These are phyloP conservation scores for Margaritispora aquatica DNA, from an alignment of 495 filamentous ascomycete genomes.

Conservation along the genomic window DNA sequence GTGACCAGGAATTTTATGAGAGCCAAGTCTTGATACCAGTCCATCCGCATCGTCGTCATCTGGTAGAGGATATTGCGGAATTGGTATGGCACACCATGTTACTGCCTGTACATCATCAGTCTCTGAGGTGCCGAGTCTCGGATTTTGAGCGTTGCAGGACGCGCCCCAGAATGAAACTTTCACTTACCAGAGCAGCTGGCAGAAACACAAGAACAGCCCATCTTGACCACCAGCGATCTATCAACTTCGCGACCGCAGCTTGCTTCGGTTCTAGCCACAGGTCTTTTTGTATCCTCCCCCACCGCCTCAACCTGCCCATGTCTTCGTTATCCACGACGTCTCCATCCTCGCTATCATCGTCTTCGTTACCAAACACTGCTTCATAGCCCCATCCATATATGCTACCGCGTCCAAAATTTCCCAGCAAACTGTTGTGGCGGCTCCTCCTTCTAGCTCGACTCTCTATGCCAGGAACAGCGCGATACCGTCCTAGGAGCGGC, in stretches of 20 bases:
- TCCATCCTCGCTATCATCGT: conserved; percentile 31
- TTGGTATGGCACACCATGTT: conserved; percentile 55
- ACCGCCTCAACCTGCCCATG: conserved; percentile 16
- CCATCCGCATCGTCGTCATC: conserved; percentile 25
- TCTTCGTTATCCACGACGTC: conserved; percentile 20
- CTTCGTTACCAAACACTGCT: conserved; percentile 15
- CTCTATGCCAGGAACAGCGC: conserved; percentile 42
- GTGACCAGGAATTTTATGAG: conserved; percentile 46
- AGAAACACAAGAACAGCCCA: conserved; percentile 49
- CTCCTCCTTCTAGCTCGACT: conserved; percentile 5
- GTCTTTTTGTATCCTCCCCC: conserved; percentile 33
- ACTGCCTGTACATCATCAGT: conserved; percentile 37
- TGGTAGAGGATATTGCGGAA: conserved; percentile 50
- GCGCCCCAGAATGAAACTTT: neutral
- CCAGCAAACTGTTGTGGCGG: conserved; percentile 18
- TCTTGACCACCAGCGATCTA: conserved; percentile 52
- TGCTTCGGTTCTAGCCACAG: conserved; percentile 51
- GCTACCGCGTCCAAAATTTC: conserved; percentile 16
- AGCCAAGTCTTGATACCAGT: neutral
- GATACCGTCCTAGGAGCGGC: conserved; percentile 53
- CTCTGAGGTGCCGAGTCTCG: neutral
- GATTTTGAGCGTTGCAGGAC: neutral
- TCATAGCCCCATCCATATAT: conserved; percentile 25
- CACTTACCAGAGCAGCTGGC: conserved; percentile 50
- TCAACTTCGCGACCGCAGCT: conserved; percentile 41